A percentile compares a stretch with the other conserved stretches of the same genome.
Evolutionary conservation across 495 filamentous ascomycete genomes (phyloP).

Genomic region (Xylaria castorea): DNA sequence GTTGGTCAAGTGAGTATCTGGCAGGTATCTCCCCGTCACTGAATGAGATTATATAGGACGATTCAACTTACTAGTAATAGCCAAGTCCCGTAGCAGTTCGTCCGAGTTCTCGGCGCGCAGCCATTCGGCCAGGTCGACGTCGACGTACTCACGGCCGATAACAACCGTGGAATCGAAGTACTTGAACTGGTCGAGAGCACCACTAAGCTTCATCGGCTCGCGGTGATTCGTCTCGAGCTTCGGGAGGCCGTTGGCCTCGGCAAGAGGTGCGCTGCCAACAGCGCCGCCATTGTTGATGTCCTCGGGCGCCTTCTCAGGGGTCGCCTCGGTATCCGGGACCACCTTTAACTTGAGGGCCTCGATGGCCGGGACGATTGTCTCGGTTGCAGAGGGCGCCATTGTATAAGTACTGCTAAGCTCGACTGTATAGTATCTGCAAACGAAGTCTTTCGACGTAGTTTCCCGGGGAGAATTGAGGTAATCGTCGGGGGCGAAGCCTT

Average conservation of each 20-base stretch:
- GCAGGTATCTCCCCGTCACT: conserved; percentile 39
- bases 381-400: conserved; percentile 41
- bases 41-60: conserved; percentile 41
- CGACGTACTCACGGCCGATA: conserved; percentile 70
- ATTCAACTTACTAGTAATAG: conserved; percentile 62
- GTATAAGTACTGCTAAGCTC: conserved; percentile 3
- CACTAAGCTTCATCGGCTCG: conserved; percentile 56
- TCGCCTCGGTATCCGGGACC: conserved; percentile 20
- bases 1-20: not conserved
- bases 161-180: conserved; percentile 70
- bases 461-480: not conserved
- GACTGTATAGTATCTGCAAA: not conserved
- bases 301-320: conserved; percentile 18
- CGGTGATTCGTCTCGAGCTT: conserved; percentile 36
- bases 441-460: not conserved
- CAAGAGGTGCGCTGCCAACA: conserved; percentile 27
- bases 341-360: conserved; percentile 40
- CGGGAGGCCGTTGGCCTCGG: conserved; percentile 29
- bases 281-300: conserved; percentile 21
- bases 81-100: conserved; percentile 69
- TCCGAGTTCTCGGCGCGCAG: conserved; percentile 69
- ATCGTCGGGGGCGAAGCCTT: not conserved
- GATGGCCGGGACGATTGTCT: conserved; percentile 32
- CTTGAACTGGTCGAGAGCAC: conserved; percentile 62
- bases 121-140: conserved; percentile 64